phyloP scores from a whole-genome alignment of 805 yeast genomes.

The Lachancea meyersii region DNA sequence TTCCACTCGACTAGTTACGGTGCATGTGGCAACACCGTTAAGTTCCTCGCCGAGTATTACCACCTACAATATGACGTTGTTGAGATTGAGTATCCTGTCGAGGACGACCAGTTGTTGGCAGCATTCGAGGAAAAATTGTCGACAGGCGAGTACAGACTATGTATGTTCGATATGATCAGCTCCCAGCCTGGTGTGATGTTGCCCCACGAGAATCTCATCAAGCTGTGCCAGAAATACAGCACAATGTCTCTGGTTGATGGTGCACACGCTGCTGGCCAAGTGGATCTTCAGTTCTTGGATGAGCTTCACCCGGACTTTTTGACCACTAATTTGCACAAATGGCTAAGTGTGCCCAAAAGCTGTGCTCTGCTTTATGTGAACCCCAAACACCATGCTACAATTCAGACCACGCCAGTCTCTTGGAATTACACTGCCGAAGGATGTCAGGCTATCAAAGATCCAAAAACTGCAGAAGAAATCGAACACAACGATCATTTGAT shows the following conservation, averaged over 20 bases:
- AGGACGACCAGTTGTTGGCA: conserved; percentile 36
- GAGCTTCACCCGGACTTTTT: conserved; percentile 52
- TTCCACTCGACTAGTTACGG: conserved; percentile 46
- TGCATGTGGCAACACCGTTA: conserved; percentile 48
- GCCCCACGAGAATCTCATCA: conserved; percentile 48
- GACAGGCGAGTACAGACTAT: conserved; percentile 33
- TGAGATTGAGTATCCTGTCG: conserved; percentile 40
- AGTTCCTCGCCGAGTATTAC: conserved; percentile 33
- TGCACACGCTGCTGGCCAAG: conserved; percentile 61
- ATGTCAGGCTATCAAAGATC: conserved; percentile 9
- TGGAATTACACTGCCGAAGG: conserved; percentile 29
- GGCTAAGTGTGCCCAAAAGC: conserved; percentile 56
- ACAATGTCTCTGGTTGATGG: conserved; percentile 61
- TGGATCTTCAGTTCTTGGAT: conserved; percentile 38
- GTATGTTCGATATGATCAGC: conserved; percentile 51
- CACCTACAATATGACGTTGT: conserved; percentile 36
- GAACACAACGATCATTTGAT: conserved; percentile 21
- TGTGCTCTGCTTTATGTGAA: conserved; percentile 55
- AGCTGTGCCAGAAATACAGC: conserved; percentile 40
- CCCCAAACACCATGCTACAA: conserved; percentile 40
- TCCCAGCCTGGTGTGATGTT: conserved; percentile 59
- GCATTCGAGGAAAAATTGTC: conserved; percentile 29
- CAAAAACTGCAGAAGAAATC: conserved; percentile 13
- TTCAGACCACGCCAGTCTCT: conserved; percentile 56
- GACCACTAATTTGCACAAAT: conserved; percentile 61